phyloP scores from a whole-genome alignment of 306 rosid genomes.

The Acacia acuminata region DNA sequence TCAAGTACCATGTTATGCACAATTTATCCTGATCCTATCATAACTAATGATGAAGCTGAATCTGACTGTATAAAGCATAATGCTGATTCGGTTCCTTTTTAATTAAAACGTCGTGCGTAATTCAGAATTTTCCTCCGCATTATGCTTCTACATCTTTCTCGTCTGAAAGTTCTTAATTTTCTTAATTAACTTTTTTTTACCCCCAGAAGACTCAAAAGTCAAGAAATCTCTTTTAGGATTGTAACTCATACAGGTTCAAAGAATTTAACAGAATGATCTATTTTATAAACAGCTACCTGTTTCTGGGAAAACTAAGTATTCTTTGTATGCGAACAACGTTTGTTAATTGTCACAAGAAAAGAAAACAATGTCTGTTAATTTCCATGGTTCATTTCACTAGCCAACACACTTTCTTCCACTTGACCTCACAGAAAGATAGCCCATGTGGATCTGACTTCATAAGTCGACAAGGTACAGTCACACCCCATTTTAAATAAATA shows the following conservation, averaged over 20 bases:
- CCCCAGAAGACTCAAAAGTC: too few species aligned
- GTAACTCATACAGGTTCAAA: not conserved
- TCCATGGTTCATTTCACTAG: not conserved
- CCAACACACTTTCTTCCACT: not conserved
- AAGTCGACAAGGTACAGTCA: not conserved
- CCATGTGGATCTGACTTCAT: not conserved
- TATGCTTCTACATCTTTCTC: not conserved
- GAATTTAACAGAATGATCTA: too few species aligned
- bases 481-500: not conserved
- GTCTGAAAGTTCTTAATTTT: too few species aligned
- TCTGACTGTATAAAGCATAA: not conserved
- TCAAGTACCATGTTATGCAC: not conserved
- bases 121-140: not conserved
- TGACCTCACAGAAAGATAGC: not conserved
- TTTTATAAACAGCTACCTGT: too few species aligned
- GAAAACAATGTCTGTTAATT: too few species aligned
- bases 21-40: slow-evolving; percentile 6
- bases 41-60: not conserved
- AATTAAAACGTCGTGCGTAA: not conserved
- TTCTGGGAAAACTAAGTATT: too few species aligned
- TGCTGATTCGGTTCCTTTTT: too few species aligned
- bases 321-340: not conserved
- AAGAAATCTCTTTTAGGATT: not conserved
- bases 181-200: too few species aligned
- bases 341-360: not conserved